A percentile compares a stretch with the other conserved stretches of the same genome.
phyloP scores from a whole-genome alignment of 768 basidiomycete species.

The Gloeopeniophorella convolvens region DNA sequence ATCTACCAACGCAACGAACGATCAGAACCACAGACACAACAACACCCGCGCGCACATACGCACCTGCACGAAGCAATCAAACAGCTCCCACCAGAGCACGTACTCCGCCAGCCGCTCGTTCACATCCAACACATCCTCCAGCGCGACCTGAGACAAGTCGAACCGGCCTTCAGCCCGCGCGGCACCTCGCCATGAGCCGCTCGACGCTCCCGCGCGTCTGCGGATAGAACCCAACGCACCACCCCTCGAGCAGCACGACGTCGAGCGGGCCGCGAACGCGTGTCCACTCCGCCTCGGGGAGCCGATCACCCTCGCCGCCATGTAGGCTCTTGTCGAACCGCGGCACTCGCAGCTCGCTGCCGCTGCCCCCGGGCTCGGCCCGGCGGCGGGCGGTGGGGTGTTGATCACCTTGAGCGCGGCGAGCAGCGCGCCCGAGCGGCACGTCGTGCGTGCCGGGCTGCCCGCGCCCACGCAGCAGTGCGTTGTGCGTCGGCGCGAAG shows the following conservation, averaged over 20 bases:
- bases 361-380: too few relatives aligned
- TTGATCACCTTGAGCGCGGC: conserved; percentile 46
- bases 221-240: conserved; percentile 87
- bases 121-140: conserved; percentile 52
- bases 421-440: conserved; percentile 47
- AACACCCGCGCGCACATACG: conserved; percentile 14
- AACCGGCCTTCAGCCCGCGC: conserved; percentile 27
- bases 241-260: conserved; percentile 90
- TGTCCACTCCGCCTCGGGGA: conserved; percentile 34
- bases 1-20: conserved; percentile 28
- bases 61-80: conserved; percentile 78
- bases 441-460: conserved; percentile 92
- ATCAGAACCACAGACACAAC: not conserved
- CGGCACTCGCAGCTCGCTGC: conserved; percentile 55
- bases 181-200: conserved; percentile 41
- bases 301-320: conserved; percentile 79
- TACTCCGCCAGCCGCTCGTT: conserved; percentile 62
- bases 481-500: conserved; percentile 49
- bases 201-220: conserved; percentile 45
- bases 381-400: conserved; percentile 1
- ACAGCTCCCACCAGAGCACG: conserved; percentile 56
- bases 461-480: conserved; percentile 75
- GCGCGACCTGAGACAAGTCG: conserved; percentile 33
- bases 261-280: conserved; percentile 53
- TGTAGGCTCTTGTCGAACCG: conserved; percentile 84